phyloP scores from a whole-genome alignment of 192 early-diverging fungal genomes.

The Phlyctochytrium planicorne region DNA sequence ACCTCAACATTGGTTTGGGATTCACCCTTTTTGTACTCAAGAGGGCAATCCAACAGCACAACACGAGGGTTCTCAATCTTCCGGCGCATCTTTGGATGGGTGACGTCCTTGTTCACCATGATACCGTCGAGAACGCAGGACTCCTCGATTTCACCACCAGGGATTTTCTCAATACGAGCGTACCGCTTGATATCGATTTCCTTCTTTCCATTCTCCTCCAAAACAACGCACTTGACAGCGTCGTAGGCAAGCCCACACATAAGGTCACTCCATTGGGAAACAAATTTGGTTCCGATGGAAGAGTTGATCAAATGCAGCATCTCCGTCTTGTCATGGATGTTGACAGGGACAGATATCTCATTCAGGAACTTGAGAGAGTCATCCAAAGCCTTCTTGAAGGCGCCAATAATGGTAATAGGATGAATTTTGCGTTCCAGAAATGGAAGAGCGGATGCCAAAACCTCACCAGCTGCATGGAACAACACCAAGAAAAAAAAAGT shows the following conservation, averaged over 20 bases:
- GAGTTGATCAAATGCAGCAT: slow-evolving; percentile 92
- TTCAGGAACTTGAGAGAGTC: slow-evolving; percentile 85
- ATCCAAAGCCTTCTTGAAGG: slow-evolving; percentile 91
- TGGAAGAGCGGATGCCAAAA: slow-evolving; percentile 85
- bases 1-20: slow-evolving; percentile 99
- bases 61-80: slow-evolving; percentile 95
- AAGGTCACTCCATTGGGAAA: slow-evolving; percentile 91
- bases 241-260: slow-evolving; percentile 97
- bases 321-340: slow-evolving; percentile 79
- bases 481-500: slow-evolving; percentile 20
- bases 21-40: slow-evolving; percentile 99
- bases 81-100: slow-evolving; percentile 94
- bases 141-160: slow-evolving; percentile 97
- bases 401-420: slow-evolving; percentile 93
- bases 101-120: slow-evolving; percentile 99
- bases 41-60: slow-evolving; percentile 94
- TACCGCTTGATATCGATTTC: slow-evolving; percentile 99
- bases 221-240: slow-evolving; percentile 88
- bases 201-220: slow-evolving; percentile 64
- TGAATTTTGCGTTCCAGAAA: slow-evolving; percentile 98
- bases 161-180: slow-evolving; percentile 97
- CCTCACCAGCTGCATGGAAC: slow-evolving; percentile 79
- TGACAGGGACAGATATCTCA: slow-evolving; percentile 80
- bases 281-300: slow-evolving; percentile 96
- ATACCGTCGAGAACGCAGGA: slow-evolving; percentile 93